Evolutionary conservation across 768 basidiomycete species (phyloP).

Genomic region (Coprinopsis cinerea): DNA sequence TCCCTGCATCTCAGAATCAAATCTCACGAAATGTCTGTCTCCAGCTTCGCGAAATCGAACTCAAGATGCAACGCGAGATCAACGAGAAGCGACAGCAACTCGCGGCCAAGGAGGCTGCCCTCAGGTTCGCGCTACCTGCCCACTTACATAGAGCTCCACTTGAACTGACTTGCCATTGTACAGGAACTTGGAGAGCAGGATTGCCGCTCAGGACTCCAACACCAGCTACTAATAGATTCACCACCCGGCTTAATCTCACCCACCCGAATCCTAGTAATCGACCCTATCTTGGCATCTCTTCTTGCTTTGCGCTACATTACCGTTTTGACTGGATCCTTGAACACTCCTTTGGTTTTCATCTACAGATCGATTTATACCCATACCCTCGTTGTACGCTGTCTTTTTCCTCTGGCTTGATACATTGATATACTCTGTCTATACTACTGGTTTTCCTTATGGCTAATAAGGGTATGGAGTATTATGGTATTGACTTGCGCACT

Average conservation of each 20-base stretch:
- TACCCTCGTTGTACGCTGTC: too few species aligned
- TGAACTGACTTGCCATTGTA: not conserved
- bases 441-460: too few species aligned
- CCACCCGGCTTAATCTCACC: too few species aligned
- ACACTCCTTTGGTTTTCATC: too few species aligned
- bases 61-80: slow-evolving; percentile 83
- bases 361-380: too few species aligned
- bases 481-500: too few species aligned
- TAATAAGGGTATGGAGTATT: too few species aligned
- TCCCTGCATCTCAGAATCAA: not conserved
- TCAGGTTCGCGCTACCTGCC: slow-evolving; percentile 39
- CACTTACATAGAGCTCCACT: not conserved
- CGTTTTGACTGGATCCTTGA: too few species aligned
- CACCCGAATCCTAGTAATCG: too few species aligned
- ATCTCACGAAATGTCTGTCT: slow-evolving; percentile 3
- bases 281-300: not conserved
- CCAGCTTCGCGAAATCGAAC: slow-evolving; percentile 78
- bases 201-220: slow-evolving; percentile 8
- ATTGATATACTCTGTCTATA: too few species aligned
- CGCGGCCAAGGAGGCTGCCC: slow-evolving; percentile 78
- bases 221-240: slow-evolving; percentile 12
- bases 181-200: slow-evolving; percentile 14
- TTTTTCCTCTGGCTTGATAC: too few species aligned
- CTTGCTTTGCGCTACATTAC: not conserved
- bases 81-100: slow-evolving; percentile 84